Evolutionary conservation across 306 rosid genomes (phyloP), one percentile per base, ranked within the genome.

Genomic region (Dalbergia cochinchinensis): DNA sequence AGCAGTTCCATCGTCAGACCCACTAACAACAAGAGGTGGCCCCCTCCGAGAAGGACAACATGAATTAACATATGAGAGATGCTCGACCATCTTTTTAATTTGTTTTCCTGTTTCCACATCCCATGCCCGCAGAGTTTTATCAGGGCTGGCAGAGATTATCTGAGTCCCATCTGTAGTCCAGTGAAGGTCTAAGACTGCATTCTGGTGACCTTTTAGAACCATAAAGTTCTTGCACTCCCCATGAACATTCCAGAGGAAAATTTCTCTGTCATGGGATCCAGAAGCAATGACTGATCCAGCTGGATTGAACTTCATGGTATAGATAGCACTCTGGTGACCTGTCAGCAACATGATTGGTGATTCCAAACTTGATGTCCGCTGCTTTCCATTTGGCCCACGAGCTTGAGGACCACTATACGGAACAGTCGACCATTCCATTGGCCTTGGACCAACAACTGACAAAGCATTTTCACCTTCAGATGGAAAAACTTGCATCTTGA

Each of bases 31-130:
- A 59, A 95, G 97, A 50, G 97, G 98, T 0, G 92, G 99, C 4
- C 98, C 98, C 78, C 98, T 91, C n/a, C 94, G 90, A 5, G 98
- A 87, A 71, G 99, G 97, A 78, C 97, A 94, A 47, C 99, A 95
- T 2, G 98, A 85, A 80, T 95, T 95, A 75, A 92, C 99, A 64
- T 89, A 92, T 2, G 96, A 91, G 12, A 94, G 96, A 82, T 95
- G 99, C 77, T 95, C 97, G 8, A 92, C 97, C 99, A 95, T 92
- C 87, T 95, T 95, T 72, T 95, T 95, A 6, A 95, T 83, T 79
- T 94, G 97, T 82, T 87, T 91, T 51, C 98, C 99, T 0, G 98
- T 90, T 84, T 92, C 97, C 18, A 93, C 97, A 86, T 92, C 97
- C 99, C 99, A 95, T 54, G 97, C 94, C 82, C 98, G 85, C 55